These are phyloP conservation scores for Gossypium schwendimanii DNA, from an alignment of 441 rosid genomes.

Conservation along the genomic window DNA sequence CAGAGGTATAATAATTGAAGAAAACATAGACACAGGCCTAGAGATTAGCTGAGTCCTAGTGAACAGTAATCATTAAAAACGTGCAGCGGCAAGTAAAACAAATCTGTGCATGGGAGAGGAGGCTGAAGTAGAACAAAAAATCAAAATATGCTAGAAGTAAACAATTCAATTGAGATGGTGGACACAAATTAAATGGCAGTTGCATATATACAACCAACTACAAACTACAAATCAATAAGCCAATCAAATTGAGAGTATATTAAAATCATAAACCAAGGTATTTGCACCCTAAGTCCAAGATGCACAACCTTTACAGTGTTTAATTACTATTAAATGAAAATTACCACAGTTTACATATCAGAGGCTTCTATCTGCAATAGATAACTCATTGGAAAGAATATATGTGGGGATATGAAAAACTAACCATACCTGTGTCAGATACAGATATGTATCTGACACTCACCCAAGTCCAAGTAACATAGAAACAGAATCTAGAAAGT, in stretches of 20 bases:
- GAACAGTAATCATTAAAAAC: neutral
- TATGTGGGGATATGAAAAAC: no score
- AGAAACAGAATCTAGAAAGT: neutral
- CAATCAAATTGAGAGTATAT: neutral
- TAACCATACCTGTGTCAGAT: no score
- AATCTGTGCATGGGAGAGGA: constrained; percentile 1
- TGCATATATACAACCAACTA: neutral
- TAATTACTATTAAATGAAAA: neutral
- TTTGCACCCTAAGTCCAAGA: neutral
- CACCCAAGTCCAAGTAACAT: neutral
- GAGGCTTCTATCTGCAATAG: neutral
- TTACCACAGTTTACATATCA: neutral
- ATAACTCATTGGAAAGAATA: neutral
- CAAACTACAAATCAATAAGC: neutral
- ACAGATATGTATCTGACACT: no score
- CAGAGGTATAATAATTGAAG: neutral
- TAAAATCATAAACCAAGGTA: constrained; percentile 5
- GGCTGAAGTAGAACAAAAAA: neutral
- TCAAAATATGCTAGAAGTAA: neutral
- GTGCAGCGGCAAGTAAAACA: neutral
- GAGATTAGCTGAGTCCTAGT: neutral
- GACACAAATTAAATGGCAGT: neutral
- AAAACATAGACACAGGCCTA: neutral
- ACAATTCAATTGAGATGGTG: neutral
- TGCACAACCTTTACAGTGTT: neutral